Base-by-base conservation (phyloP, 768 basidiomycete species). In the Trametes gibbosa region DNA sequence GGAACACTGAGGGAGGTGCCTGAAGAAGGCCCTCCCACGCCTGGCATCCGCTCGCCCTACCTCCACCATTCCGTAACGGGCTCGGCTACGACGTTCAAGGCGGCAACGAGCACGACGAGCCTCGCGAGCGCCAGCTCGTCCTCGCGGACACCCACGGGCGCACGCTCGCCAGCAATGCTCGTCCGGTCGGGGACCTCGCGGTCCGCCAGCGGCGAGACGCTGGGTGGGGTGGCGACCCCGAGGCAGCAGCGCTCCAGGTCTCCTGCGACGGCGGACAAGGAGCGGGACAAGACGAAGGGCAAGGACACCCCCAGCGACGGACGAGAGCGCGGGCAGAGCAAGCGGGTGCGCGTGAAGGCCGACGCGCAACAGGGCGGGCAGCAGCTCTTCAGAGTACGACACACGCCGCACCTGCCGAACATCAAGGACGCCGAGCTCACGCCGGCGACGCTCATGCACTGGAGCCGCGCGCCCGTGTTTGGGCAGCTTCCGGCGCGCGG, bases 391-490 rank as follows among this genome's bases (percentile, higher is more conserved):
- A 77, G 75, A 39, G 64, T 73, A n/a, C 77, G 81, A 13, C 71
- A 72, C 19, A 81, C 72, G 5, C 89, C 89, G 1, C 81, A 80
- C 21, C 69, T 90, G 12, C 85, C 86, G 1, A 81, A 88, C 63
- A 81, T 79, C 51, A 80, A 81, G 66, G 79, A 87, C 41, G 82
- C 77, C 5, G 77, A 81, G 50, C 75, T 75, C 34, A 85, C 83
- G 0, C 85, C 92, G 1, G 82, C 88, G 50, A 90, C 90, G 0
- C 75, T 80, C 37, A 90, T 92, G 86, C 86, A 94, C 70, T 94
- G 92, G 92, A 89, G 87, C 68, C 80, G 81, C 53, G 92, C 92
- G 0, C 90, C 92, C 0, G 87, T 90, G 19, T 88, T 86, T 70
- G 92, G 92, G 0, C 56, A 74, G 0, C 62, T 90, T 32, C 90